Evolutionary conservation across 1,284 basidiomycete genomes (phyloP).

Genomic region (Apiotrichum laibachii): DNA sequence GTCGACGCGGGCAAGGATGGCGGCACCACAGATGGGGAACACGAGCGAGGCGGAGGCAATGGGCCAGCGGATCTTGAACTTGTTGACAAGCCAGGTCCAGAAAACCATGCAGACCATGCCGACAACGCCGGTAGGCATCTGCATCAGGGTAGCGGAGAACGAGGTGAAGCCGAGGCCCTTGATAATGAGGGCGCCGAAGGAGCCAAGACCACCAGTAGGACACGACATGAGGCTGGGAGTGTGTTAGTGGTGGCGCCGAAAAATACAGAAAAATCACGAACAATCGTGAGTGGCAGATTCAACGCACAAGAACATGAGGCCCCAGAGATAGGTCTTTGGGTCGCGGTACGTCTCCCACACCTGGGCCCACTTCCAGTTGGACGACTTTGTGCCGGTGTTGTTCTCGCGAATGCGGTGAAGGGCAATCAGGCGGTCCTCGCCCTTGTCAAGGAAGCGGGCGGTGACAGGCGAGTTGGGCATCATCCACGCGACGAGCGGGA

Average conservation of each 20-base stretch:
- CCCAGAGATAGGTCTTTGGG: constrained; percentile 34
- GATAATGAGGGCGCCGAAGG: constrained; percentile 47
- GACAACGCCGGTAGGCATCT: constrained; percentile 56
- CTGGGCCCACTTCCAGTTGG: constrained; percentile 48
- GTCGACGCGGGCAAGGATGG: constrained; percentile 34
- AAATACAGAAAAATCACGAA: constrained; percentile 15
- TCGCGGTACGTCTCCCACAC: constrained; percentile 48
- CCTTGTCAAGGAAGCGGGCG: constrained; percentile 44
- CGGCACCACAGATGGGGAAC: constrained; percentile 43
- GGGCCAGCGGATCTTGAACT: constrained; percentile 57
- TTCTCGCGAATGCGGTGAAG: constrained; percentile 49
- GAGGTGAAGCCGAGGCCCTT: constrained; percentile 46
- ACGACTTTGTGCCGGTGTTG: constrained; percentile 48
- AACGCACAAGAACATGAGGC: constrained; percentile 39
- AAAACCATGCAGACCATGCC: constrained; percentile 54
- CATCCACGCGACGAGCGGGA: constrained; percentile 55
- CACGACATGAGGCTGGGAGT: constrained; percentile 26
- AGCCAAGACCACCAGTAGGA: constrained; percentile 45
- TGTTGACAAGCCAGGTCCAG: constrained; percentile 54
- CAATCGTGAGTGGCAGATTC: neutral
- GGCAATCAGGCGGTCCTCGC: constrained; percentile 47
- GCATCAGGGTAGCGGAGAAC: constrained; percentile 47
- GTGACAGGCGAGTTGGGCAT: constrained; percentile 46
- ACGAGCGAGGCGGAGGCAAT: constrained; percentile 50
- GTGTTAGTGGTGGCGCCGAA: no score